Evolutionary conservation across 1,139 yeast genomes (phyloP).

Genomic region (Blastobotrys malaysiensis): DNA sequence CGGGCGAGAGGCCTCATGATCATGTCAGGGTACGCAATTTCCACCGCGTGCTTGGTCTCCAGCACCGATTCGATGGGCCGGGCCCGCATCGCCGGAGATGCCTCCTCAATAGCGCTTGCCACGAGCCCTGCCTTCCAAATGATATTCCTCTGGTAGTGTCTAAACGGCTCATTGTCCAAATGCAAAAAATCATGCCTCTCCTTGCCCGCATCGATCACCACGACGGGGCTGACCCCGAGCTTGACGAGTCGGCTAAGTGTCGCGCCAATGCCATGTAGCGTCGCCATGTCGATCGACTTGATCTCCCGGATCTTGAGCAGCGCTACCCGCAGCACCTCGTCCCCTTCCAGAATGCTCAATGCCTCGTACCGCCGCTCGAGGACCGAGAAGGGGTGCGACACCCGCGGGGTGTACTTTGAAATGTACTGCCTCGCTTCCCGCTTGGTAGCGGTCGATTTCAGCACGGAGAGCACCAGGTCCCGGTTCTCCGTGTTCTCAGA

Average conservation of each 20-base stretch:
- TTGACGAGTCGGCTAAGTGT: constrained; percentile 46
- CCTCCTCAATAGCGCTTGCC: constrained; percentile 23
- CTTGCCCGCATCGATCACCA: constrained; percentile 35
- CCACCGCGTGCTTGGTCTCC: constrained; percentile 22
- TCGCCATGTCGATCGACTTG: constrained; percentile 32
- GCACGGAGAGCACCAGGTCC: constrained; percentile 54
- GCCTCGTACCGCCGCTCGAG: constrained; percentile 20
- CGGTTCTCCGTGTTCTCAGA: constrained; percentile 13
- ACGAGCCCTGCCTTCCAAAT: constrained; percentile 23
- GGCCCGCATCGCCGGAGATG: constrained; percentile 17
- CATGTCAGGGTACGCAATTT: constrained; percentile 30
- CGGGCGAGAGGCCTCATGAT: constrained; percentile 36
- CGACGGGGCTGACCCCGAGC: constrained; percentile 45
- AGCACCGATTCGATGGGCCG: constrained; percentile 37
- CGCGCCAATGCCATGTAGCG: constrained; percentile 44
- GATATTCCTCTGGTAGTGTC: constrained; percentile 20
- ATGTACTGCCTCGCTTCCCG: constrained; percentile 59
- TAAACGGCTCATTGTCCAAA: constrained; percentile 17
- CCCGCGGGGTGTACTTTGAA: constrained; percentile 38
- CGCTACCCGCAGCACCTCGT: constrained; percentile 44
- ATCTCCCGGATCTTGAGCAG: constrained; percentile 44
- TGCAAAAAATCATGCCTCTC: constrained; percentile 27
- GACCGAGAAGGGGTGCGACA: constrained; percentile 3
- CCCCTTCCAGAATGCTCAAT: constrained; percentile 31
- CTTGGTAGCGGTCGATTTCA: constrained; percentile 61